Percentiles rank a stretch among this genome's conserved stretches.
Evolutionary conservation across 768 basidiomycete species (phyloP).

Genomic region (Termitomyces sp.): DNA sequence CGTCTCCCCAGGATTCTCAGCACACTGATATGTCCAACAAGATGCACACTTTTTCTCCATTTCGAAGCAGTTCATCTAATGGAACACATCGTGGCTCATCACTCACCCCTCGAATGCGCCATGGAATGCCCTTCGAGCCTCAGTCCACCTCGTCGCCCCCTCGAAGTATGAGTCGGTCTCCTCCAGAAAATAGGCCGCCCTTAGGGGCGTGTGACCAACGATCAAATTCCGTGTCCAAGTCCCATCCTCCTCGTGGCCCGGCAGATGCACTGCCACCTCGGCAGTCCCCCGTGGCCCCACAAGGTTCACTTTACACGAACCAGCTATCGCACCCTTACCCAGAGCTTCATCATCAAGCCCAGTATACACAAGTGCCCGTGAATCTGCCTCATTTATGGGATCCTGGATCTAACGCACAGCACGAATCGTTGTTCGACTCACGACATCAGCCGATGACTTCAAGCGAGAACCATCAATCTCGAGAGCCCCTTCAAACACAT

Average conservation of each 20-base stretch:
- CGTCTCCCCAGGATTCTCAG: neutral
- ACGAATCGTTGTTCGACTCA: neutral
- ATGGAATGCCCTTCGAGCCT: neutral
- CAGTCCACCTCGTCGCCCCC: conserved; percentile 6
- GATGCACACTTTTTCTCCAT: neutral
- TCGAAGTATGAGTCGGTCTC: neutral
- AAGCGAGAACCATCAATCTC: neutral
- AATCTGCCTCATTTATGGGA: neutral
- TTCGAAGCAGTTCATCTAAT: neutral
- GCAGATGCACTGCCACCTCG: conserved; percentile 1
- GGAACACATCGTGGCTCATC: neutral
- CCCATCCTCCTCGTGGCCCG: neutral
- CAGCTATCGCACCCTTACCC: neutral
- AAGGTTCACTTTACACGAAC: neutral
- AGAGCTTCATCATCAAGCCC: neutral
- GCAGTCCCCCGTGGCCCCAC: neutral
- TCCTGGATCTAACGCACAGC: neutral
- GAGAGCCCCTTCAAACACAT: neutral
- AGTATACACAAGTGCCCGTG: neutral
- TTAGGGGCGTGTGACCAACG: neutral
- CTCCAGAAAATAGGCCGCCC: neutral
- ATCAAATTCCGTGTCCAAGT: neutral
- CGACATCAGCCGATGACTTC: neutral
- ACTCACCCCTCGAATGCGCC: neutral
- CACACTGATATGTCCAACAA: neutral